These are phyloP conservation scores for Pharnaceum exiguum DNA, from an alignment of 148 eudicot species.

Conservation along the genomic window DNA sequence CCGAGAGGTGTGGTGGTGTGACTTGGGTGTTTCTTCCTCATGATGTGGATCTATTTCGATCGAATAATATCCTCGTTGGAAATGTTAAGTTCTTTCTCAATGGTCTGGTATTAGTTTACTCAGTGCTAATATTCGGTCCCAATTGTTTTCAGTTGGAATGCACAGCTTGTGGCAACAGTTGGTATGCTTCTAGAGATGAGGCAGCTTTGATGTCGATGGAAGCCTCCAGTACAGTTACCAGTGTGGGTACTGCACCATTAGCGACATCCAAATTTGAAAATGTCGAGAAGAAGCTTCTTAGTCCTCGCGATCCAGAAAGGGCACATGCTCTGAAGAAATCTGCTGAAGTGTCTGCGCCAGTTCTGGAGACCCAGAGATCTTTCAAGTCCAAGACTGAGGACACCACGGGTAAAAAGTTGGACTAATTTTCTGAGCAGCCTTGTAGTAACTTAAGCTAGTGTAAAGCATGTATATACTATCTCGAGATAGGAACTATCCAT, in stretches of 20 bases:
- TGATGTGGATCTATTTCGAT: too few species aligned
- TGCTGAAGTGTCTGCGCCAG: slow-evolving; percentile 44
- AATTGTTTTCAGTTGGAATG: slow-evolving; percentile 69
- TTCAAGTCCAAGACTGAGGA: slow-evolving; percentile 36
- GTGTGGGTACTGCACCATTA: slow-evolving; percentile 72
- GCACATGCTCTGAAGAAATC: slow-evolving; percentile 43
- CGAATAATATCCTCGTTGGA: neutral
- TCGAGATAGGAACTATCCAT: neutral
- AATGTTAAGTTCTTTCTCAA: neutral
- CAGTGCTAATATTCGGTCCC: neutral
- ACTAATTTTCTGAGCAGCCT: neutral
- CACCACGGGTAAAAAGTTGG: too few species aligned
- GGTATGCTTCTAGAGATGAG: slow-evolving; percentile 90
- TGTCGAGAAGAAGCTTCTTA: slow-evolving; percentile 60
- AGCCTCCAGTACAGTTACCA: slow-evolving; percentile 43
- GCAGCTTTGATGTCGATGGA: slow-evolving; percentile 69
- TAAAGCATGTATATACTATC: slow-evolving; percentile 11
- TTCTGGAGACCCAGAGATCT: slow-evolving; percentile 56
- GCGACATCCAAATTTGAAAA: slow-evolving; percentile 90
- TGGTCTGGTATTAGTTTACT: neutral
- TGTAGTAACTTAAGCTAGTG: too few species aligned
- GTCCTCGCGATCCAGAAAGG: slow-evolving; percentile 67
- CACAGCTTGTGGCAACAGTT: slow-evolving; percentile 60
- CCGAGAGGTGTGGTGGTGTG: too few species aligned
- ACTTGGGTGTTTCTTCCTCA: too few species aligned